These are phyloP conservation scores for Hymenoscyphus repandus DNA, from an alignment of 2,329 filamentous ascomycete genomes.

Conservation along the genomic window DNA sequence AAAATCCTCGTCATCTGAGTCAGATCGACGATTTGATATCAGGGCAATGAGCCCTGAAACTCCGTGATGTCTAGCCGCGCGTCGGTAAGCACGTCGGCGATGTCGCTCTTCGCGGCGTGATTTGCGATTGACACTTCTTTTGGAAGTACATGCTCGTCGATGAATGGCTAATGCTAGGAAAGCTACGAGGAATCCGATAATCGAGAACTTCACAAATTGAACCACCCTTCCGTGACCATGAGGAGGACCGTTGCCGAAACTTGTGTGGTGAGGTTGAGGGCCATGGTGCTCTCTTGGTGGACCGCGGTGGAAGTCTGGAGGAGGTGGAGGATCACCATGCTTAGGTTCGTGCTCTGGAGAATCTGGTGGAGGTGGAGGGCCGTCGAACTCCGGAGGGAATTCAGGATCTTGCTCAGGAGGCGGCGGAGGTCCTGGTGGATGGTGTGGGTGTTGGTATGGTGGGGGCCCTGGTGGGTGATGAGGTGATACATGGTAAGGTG, in stretches of 20 bases:
- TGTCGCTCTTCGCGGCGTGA: slow-evolving; percentile 17
- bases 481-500: background rate
- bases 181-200: slow-evolving; percentile 23
- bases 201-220: slow-evolving; percentile 18
- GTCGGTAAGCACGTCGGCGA: slow-evolving; percentile 14
- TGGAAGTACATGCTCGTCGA: slow-evolving; percentile 15
- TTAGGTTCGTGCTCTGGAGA: background rate
- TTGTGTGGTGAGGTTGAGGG: slow-evolving; percentile 8
- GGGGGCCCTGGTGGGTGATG: slow-evolving; percentile 2
- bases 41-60: slow-evolving; percentile 13
- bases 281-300: background rate
- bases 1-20: slow-evolving; percentile 13
- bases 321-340: background rate
- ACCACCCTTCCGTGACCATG: slow-evolving; percentile 8
- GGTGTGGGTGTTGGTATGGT: slow-evolving; percentile 4
- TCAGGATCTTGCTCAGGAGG: slow-evolving; percentile 2
- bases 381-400: background rate
- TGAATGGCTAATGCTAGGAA: slow-evolving; percentile 22
- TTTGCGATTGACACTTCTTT: slow-evolving; percentile 12
- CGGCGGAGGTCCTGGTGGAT: background rate
- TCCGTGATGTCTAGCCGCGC: slow-evolving; percentile 17
- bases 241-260: slow-evolving; percentile 4
- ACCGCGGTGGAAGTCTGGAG: background rate
- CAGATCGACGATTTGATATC: slow-evolving; percentile 8
- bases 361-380: background rate